Conservation (phyloP, 306 rosid species). For the Cucurbita argyrosperma region DNA sequence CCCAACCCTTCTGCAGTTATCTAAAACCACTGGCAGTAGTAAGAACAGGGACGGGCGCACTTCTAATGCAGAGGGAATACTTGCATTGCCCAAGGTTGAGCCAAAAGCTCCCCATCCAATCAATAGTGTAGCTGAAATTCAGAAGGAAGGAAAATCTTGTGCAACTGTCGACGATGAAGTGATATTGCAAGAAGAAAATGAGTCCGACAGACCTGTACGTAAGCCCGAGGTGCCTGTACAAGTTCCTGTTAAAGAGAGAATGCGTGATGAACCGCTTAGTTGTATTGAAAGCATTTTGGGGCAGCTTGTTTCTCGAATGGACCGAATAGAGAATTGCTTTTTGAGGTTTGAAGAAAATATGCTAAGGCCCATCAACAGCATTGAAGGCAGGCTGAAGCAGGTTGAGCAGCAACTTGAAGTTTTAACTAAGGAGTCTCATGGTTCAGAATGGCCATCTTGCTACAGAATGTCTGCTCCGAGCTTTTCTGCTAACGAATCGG, state of each 20-base stretch:
- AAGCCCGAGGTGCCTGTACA: constrained; percentile 14
- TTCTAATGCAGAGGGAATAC: constrained; percentile 26
- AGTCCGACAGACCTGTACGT: constrained; percentile 16
- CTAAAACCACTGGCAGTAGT: constrained; percentile 35
- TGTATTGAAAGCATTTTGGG: constrained; percentile 36
- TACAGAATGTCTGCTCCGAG: constrained; percentile 46
- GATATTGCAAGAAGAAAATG: constrained; percentile 23
- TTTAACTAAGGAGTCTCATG: constrained; percentile 27
- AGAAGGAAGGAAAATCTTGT: constrained; percentile 19
- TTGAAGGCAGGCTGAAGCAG: constrained; percentile 68
- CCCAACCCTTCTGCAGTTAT: constrained; percentile 62
- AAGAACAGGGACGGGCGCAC: constrained; percentile 9
- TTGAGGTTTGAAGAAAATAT: constrained; percentile 74
- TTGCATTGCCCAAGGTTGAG: constrained; percentile 12
- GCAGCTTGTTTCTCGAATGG: constrained; percentile 56
- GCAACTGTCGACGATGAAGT: constrained; percentile 14
- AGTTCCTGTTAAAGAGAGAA: constrained; percentile 22
- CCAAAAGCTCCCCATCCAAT: constrained; percentile 16
- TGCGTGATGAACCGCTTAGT: constrained; percentile 11
- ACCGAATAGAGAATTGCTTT: constrained; percentile 50
- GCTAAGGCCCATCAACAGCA: constrained; percentile 56
- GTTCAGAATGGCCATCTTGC: constrained; percentile 26
- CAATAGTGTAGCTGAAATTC: constrained; percentile 20
- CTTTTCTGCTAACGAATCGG: constrained; percentile 37
- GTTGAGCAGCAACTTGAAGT: constrained; percentile 82